These are phyloP conservation scores for Pseudofabraea citricarpa DNA, from an alignment of 2,329 filamentous ascomycete species.

Conservation along the genomic window DNA sequence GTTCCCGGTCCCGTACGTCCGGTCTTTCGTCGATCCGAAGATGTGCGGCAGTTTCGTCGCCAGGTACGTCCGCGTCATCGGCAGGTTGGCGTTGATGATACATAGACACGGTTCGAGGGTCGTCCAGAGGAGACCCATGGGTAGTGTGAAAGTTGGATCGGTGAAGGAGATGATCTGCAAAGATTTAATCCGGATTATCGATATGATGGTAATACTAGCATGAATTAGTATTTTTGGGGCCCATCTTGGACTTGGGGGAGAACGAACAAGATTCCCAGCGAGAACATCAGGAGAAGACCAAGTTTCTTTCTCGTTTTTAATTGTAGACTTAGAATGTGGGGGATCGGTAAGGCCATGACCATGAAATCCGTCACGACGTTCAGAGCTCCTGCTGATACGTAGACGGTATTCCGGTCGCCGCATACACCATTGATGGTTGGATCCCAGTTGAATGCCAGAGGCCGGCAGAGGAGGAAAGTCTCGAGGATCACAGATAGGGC, in stretches of 20 bases:
- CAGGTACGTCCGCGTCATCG: conserved; percentile 17
- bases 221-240: background rate
- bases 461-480: conserved; percentile 8
- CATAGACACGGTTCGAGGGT: conserved; percentile 29
- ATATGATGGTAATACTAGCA: conserved; percentile 13
- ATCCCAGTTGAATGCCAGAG: conserved; percentile 12
- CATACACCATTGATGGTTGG: conserved; percentile 2
- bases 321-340: conserved; percentile 28
- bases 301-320: conserved; percentile 27
- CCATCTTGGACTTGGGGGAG: too few species aligned
- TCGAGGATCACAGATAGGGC: conserved; percentile 6
- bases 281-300: conserved; percentile 30
- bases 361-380: conserved; percentile 32
- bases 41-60: conserved; percentile 1
- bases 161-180: background rate
- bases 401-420: conserved; percentile 3
- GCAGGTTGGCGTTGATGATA: conserved; percentile 31
- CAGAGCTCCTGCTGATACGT: conserved; percentile 5
- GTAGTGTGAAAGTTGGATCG: conserved; percentile 11
- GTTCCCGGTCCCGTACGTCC: background rate
- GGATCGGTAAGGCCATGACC: conserved; percentile 29
- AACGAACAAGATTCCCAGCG: conserved; percentile 27
- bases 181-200: conserved; percentile 18
- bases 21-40: conserved; percentile 5
- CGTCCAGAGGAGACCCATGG: conserved; percentile 23